Evolutionary conservation across 2,329 filamentous ascomycete species (phyloP), one percentile per base, ranked within the genome.

Genomic region (Scedosporium minutisporum): DNA sequence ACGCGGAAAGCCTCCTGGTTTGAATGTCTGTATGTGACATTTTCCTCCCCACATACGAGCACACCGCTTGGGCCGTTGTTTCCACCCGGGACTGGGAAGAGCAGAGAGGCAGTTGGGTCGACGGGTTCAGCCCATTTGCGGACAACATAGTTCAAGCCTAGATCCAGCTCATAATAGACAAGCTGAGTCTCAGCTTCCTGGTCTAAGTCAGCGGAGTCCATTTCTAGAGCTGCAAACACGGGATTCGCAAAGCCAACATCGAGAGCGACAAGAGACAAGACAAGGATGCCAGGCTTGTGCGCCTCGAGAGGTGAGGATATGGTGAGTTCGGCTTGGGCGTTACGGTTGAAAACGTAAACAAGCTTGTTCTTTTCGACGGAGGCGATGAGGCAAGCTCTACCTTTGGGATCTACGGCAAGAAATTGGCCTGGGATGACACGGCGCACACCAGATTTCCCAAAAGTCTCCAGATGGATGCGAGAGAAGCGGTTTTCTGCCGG

Each of bases 291-390:
- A 12, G 91, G 87, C 74, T 95, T 96, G 76, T 99, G 93, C 1
- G 95, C 96, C 76, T 99, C 96, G 18, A 99, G 82, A 0, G 95
- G 95, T 12, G 95, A 99, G 4, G 95, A 97, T 60, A 99, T 99
- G 48, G 93, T 96, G 69, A 99, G 85, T 74, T 96, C 91, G 18
- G 93, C 93, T 75, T 97, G 91, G 3, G 92, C 85, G 76, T 96
- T 96, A 67, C 96, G 88, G 75, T 97, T 97, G 68, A 99, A 82
- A 70, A 99, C 93, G 76, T 99, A 99, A 68, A 99, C 95, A 63
- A 99, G 88, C 79, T 99, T 99, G 79, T 97, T 99, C 83, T 99
- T 99, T 78, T 99, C 96, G 63, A 93, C 83, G 6, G 93, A 93
- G 9, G 95, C 92, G 65, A 97, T 90, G 72, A 99, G 82, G 72